Evolutionary conservation across 1,284 basidiomycete species (phyloP).

Genomic region (Jaminaea rosea): DNA sequence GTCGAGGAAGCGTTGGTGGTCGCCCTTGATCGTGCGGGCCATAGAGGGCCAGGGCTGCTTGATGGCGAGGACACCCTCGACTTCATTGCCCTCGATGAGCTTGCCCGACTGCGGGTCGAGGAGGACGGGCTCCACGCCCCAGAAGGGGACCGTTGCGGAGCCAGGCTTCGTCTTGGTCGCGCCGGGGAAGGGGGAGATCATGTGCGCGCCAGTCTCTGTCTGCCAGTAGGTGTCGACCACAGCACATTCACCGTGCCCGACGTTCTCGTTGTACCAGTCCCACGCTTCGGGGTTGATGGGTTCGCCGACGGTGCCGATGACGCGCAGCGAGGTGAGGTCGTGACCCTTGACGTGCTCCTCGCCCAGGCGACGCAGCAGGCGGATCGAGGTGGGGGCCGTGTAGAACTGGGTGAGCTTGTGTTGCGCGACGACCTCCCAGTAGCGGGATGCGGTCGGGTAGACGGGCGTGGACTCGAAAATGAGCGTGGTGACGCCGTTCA

Average conservation of each 20-base stretch:
- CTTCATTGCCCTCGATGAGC: slow-evolving; percentile 69
- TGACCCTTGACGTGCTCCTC: slow-evolving; percentile 74
- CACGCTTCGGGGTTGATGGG: slow-evolving; percentile 99
- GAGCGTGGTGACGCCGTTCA: slow-evolving; percentile 80
- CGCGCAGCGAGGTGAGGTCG: slow-evolving; percentile 74
- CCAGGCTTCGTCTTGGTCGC: slow-evolving; percentile 94
- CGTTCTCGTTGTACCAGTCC: slow-evolving; percentile 96
- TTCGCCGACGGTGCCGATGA: slow-evolving; percentile 88
- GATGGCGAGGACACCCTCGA: slow-evolving; percentile 83
- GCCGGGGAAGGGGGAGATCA: slow-evolving; percentile 89
- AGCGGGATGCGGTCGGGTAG: slow-evolving; percentile 88
- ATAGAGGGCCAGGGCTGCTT: slow-evolving; percentile 89
- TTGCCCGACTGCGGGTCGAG: slow-evolving; percentile 72
- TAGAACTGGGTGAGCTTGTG: slow-evolving; percentile 68
- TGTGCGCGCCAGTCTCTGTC: slow-evolving; percentile 94
- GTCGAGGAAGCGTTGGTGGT: slow-evolving; percentile 84
- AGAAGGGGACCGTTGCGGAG: slow-evolving; percentile 92
- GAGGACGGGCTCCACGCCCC: slow-evolving; percentile 81
- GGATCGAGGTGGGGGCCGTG: slow-evolving; percentile 55
- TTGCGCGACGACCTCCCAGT: slow-evolving; percentile 92
- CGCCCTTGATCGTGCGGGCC: slow-evolving; percentile 83
- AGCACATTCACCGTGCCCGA: slow-evolving; percentile 78
- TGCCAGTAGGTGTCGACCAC: slow-evolving; percentile 73
- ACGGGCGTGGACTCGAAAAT: slow-evolving; percentile 96
- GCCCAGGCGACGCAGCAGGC: slow-evolving; percentile 79